Evolutionary conservation across 2,329 filamentous ascomycete genomes (phyloP).

Genomic region (Diaporthe helianthi): DNA sequence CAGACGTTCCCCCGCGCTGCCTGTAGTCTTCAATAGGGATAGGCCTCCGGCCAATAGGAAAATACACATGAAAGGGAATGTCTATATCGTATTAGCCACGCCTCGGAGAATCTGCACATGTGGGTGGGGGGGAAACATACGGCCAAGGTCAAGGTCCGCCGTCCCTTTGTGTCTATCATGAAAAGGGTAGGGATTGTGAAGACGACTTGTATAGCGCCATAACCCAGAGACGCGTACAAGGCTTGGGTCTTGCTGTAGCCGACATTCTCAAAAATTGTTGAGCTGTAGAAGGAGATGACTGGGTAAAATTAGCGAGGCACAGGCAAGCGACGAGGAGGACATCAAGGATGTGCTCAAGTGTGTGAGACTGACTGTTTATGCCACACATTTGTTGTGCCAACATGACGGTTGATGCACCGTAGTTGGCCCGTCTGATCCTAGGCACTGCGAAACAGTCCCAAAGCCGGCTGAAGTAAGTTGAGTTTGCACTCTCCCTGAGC

Average conservation of each 20-base stretch:
- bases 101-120: background rate
- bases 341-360: too few species aligned
- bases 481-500: conserved; percentile 49
- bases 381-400: conserved; percentile 67
- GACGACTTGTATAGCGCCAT: conserved; percentile 49
- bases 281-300: conserved; percentile 77
- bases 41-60: conserved; percentile 56
- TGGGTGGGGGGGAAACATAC: conserved; percentile 29
- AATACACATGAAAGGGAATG: conserved; percentile 62
- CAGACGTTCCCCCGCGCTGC: conserved; percentile 37
- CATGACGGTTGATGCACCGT: conserved; percentile 83
- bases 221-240: conserved; percentile 68
- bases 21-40: conserved; percentile 56
- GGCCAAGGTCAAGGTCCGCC: conserved; percentile 38
- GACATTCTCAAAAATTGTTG: conserved; percentile 65
- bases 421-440: conserved; percentile 73
- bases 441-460: conserved; percentile 73
- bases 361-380: conserved; percentile 58
- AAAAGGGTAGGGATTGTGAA: conserved; percentile 43
- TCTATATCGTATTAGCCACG: conserved; percentile 49
- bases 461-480: conserved; percentile 68
- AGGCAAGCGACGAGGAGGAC: too few species aligned
- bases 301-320: background rate
- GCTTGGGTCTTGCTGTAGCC: conserved; percentile 63
- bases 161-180: conserved; percentile 43